Percentiles rank a stretch among this genome's conserved stretches.
Evolutionary conservation across 1,139 yeast species (phyloP).

Genomic region (Arxiozyma slooffiae): DNA sequence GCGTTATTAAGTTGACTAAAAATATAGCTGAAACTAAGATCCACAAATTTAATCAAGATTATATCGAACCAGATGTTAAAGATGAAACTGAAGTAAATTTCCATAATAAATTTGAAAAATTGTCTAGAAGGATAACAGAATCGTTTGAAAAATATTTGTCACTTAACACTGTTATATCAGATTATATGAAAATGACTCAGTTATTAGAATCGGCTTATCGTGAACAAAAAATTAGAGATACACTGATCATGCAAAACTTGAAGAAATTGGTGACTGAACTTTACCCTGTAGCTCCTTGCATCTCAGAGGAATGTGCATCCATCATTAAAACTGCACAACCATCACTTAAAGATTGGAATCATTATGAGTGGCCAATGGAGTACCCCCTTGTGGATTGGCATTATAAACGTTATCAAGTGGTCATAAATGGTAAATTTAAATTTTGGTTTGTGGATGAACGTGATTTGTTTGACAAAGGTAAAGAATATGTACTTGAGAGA

Average conservation of each 20-base stretch:
- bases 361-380: slow-evolving; percentile 50
- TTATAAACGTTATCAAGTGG: slow-evolving; percentile 39
- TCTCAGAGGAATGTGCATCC: slow-evolving; percentile 79
- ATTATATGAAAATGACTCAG: slow-evolving; percentile 78
- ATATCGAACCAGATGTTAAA: slow-evolving; percentile 19
- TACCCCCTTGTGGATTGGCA: slow-evolving; percentile 35
- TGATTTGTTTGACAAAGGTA: slow-evolving; percentile 30
- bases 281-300: slow-evolving; percentile 44
- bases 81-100: slow-evolving; percentile 42
- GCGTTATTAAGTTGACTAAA: slow-evolving; percentile 42
- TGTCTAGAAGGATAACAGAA: slow-evolving; percentile 42
- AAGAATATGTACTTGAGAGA: slow-evolving; percentile 33
- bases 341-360: slow-evolving; percentile 33
- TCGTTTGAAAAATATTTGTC: slow-evolving; percentile 54
- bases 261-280: slow-evolving; percentile 46
- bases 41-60: slow-evolving; percentile 10
- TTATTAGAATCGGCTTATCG: slow-evolving; percentile 36
- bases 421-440: slow-evolving; percentile 62
- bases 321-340: slow-evolving; percentile 32
- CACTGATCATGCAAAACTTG: slow-evolving; percentile 36
- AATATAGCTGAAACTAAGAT: background rate
- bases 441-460: slow-evolving; percentile 37
- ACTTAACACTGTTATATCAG: slow-evolving; percentile 78
- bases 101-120: slow-evolving; percentile 49
- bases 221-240: slow-evolving; percentile 28